Evolutionary conservation across 176 grass and related monocot genomes (phyloP), one percentile per base, ranked within the genome.

Genomic region (Rhynchospora breviuscula): DNA sequence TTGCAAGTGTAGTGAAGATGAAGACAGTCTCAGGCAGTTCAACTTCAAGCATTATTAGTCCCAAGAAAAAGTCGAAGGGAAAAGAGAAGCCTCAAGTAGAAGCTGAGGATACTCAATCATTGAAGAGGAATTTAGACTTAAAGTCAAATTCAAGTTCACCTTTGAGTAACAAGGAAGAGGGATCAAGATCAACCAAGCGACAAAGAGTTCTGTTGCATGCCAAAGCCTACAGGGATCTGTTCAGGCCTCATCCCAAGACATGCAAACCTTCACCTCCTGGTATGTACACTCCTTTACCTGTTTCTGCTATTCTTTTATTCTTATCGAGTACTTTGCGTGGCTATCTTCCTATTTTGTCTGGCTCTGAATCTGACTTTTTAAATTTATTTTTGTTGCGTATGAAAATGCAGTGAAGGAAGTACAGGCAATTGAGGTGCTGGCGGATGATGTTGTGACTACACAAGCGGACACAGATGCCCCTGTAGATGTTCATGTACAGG

Each of bases 21-120:
- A 43, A 88, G 78, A 63, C 90, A 46, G 65, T 79, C 85, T 22
- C 25, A 65, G 19, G 74, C 76, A 83, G 5, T 81, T 33, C 81
- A 48, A 81, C 65, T 87, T 91, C 75, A 21, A 47, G 23, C 23
- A 58, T 7, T 46, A 83, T 80, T 65, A 87, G 23, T 81, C 13
- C 19, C 5, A 81, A 64, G 26, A 80, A 61, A 45, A 49, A 65
- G 6, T 81, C 59, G 0, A 63, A 63, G 79, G 59, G 59, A 48
- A 64, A 81, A 65, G 61, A 65, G 7, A 80, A 62, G 29, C 26
- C 26, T n/a, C 31, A 19, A 19, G 54, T 8, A 59, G 78, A 80
- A 47, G 7, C 2, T 51, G 10, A 66, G 40, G 40, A 23, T 8
- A 26, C 6, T 22, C 19, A 47, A 81, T 23, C 40, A 4, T 7